Percentiles rank a stretch among this genome's conserved stretches.
Conservation (phyloP, 2,329 filamentous ascomycete species). For the Alternaria gaisen region DNA sequence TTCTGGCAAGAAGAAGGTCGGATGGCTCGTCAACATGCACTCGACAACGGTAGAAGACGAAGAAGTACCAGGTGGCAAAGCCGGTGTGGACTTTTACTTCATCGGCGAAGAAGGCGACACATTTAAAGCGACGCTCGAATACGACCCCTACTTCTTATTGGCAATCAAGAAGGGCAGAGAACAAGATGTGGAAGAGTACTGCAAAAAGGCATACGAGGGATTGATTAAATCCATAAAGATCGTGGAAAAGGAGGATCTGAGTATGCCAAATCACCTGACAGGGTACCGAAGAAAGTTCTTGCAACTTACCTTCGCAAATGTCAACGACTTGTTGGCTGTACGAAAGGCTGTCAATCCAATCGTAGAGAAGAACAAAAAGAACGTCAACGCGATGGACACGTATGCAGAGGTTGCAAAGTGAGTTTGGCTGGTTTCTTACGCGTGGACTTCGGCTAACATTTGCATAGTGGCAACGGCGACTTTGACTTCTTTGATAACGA, state of each 20-base stretch:
- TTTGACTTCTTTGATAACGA: conserved; percentile 92
- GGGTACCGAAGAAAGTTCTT: conserved; percentile 90
- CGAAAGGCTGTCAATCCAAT: conserved; percentile 85
- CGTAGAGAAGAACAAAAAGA: conserved; percentile 96
- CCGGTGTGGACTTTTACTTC: conserved; percentile 97
- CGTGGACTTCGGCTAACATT: conserved; percentile 24
- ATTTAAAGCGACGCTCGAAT: conserved; percentile 96
- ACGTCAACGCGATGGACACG: conserved; percentile 95
- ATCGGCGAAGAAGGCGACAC: conserved; percentile 77
- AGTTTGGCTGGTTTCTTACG: conserved; percentile 45
- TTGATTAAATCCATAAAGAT: conserved; percentile 79
- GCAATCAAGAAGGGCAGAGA: conserved; percentile 89
- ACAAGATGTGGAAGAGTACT: conserved; percentile 95
- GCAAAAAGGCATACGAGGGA: conserved; percentile 79
- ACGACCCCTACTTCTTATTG: conserved; percentile 95
- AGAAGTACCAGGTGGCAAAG: conserved; percentile 81
- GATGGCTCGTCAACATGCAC: conserved; percentile 97
- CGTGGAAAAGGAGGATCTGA: conserved; percentile 90
- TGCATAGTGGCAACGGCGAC: conserved; percentile 72
- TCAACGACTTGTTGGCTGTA: conserved; percentile 84
- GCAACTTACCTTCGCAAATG: conserved; percentile 86
- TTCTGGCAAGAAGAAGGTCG: conserved; percentile 81
- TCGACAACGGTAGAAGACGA: conserved; percentile 87
- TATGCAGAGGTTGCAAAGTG: conserved; percentile 95
- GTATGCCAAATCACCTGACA: conserved; percentile 93